These are phyloP conservation scores for Cyclotella sp. DNA, from an alignment of 108 stramenopile genomes.

Conservation along the genomic window DNA sequence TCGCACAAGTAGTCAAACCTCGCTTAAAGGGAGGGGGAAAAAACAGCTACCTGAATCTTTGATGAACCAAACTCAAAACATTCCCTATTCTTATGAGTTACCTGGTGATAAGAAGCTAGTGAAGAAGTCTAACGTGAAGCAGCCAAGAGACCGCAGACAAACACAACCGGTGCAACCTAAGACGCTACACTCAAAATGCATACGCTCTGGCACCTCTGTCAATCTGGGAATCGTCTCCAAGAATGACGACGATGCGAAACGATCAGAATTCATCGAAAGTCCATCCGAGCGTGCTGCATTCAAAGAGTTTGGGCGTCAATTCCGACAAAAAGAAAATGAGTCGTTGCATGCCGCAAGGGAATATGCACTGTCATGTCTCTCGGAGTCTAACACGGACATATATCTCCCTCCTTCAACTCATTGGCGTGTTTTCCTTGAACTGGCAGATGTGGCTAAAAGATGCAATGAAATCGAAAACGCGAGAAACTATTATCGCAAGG, in stretches of 20 bases:
- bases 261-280: conserved; percentile 60
- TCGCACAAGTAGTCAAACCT: too few species aligned
- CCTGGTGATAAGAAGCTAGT: conserved; percentile 34
- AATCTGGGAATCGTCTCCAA: background rate
- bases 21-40: too few species aligned
- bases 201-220: conserved; percentile 5
- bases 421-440: conserved; percentile 83
- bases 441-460: conserved; percentile 85
- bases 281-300: conserved; percentile 50
- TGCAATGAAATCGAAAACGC: conserved; percentile 78
- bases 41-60: too few species aligned
- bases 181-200: conserved; percentile 4
- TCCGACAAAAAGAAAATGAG: conserved; percentile 59
- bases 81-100: too few species aligned
- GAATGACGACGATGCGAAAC: background rate
- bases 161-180: background rate
- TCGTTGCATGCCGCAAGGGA: conserved; percentile 66
- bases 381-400: conserved; percentile 33
- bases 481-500: conserved; percentile 79
- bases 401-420: conserved; percentile 67
- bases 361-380: conserved; percentile 58
- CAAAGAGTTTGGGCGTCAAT: conserved; percentile 68
- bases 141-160: conserved; percentile 28
- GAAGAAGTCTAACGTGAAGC: conserved; percentile 25
- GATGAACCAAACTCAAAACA: too few species aligned